Evolutionary conservation across 495 filamentous ascomycete species (phyloP), one percentile per base, ranked within the genome.

Genomic region (Penicillium herquei): DNA sequence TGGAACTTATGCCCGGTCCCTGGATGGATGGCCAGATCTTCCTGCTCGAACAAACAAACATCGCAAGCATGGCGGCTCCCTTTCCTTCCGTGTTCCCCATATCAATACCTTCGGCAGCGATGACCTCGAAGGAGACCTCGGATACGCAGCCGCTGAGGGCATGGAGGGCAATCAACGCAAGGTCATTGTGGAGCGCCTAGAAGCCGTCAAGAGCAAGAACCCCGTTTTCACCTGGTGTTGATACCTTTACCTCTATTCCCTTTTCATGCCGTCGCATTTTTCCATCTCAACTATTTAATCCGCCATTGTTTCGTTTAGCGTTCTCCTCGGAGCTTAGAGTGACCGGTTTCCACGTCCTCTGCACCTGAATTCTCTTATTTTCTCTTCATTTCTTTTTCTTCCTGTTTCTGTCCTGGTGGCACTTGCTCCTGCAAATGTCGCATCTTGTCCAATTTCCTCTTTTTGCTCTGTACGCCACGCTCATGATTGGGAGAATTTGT

Each of bases 181-280:
- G 72, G 95, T 98, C 39, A 98, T 98, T 78, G 93, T 98, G 39
- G 94, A 98, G 76, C 77, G 94, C 62, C 67, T 98, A 50, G 94
- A 98, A 77, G 87, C 91, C 46, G 93, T 98, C 32, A 98, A 97
- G 78, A 88, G 84, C 70, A 90, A 87, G 70, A 94, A 95, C 69
- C 94, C 94, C 13, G 90, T 98, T 12, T 98, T 98, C 73, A 96
- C 89, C 39, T 98, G 94, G 91, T 98, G 95, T 81, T 97, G 76
- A 81, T 10, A 53, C 33, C 30, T 41, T 49, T 21, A n/a, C 16
- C 31, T 43, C 31, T 31, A 16, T 57, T 39, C 54, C 56, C 34
- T 48, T 56, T 37, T 54, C 45, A 57, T 56, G 46, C 30, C 45
- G 32, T 59, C 51, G 55, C 54, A 57, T 59, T 61, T 55, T 46